Base-by-base conservation (phyloP, 2,329 filamentous ascomycete genomes). In the Verticillium nonalfalfae region DNA sequence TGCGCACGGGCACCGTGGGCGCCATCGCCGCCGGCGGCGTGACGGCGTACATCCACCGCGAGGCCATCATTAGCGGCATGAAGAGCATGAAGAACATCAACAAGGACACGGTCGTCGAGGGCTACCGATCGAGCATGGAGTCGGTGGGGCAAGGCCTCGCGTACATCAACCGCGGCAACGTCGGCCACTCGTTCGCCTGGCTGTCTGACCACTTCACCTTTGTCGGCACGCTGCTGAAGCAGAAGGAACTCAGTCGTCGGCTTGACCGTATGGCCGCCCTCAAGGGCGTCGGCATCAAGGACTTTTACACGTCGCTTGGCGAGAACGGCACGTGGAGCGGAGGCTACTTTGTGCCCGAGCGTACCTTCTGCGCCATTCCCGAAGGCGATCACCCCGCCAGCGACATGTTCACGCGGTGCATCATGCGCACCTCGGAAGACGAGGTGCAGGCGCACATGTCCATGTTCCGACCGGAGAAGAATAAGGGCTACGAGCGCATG, bases 151-250 rank as follows among this genome's bases (percentile, higher is more conserved):
- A 84, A 63, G 82, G 81, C 1, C 75, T 84, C 9, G 81, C 81
- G 11, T 85, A 85, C 65, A 77, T 85, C 70, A 85, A 84, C 69
- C 76, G 81, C 7, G 82, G 82, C 14, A 85, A 81, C 52, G 82
- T 85, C 2, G 87, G 87, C 2, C 82, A 86, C 60, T 90, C 91
- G 1, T 89, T 91, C 66, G 84, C 82, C 18, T 96, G 91, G 87
- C 85, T 93, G 4, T 87, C 88, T 0, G 90, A 89, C 15, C 93
- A 97, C 73, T 85, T 96, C 59, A 90, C 91, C 39, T 97, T 96
- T 68, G 89, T 96, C 1, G 91, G 91, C 0, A 88, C 90, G 56
- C 80, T 97, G 2, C 83, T 92, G 66, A 88, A 90, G 59, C 85
- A 86, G 15, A 86, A 88, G 38, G 90, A 95, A 68, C 76, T 96